Evolutionary conservation across 2,329 filamentous ascomycete genomes (phyloP).

Genomic region (Exophiala sp.): DNA sequence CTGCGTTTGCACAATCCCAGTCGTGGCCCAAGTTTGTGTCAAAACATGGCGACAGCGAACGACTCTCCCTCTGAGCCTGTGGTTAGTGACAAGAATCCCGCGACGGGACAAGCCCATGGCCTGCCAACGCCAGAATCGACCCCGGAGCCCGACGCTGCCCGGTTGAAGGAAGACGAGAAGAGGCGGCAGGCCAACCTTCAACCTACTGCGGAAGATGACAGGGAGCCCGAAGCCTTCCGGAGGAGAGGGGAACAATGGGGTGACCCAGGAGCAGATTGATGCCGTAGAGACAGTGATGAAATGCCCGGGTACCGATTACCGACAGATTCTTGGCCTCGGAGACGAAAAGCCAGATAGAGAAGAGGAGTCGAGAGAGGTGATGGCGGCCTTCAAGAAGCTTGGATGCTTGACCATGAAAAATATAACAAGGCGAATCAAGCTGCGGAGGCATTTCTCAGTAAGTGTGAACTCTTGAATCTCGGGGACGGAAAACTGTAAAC

Average conservation of each 20-base stretch:
- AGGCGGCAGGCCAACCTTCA: slow-evolving; percentile 7
- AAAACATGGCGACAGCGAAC: slow-evolving; percentile 10
- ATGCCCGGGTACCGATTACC: slow-evolving; percentile 1
- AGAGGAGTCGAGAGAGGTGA: too few relatives aligned
- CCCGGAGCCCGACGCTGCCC: slow-evolving; percentile 9
- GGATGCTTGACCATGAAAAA: too few relatives aligned
- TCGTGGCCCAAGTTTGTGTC: slow-evolving; percentile 5
- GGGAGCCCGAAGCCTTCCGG: neutral
- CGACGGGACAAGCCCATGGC: slow-evolving; percentile 14
- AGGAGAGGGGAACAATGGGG: slow-evolving; percentile 10
- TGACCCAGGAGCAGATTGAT: slow-evolving; percentile 11
- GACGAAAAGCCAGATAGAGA: too few relatives aligned
- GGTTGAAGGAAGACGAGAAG: slow-evolving; percentile 13
- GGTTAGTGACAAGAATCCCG: slow-evolving; percentile 9
- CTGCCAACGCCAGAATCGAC: slow-evolving; percentile 14
- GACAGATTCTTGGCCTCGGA: slow-evolving; percentile 5
- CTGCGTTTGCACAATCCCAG: slow-evolving; percentile 7
- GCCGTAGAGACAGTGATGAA: slow-evolving; percentile 13
- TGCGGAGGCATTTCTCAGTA: too few relatives aligned
- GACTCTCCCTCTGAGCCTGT: slow-evolving; percentile 9
- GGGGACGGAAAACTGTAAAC: too few relatives aligned
- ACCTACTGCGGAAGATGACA: neutral
- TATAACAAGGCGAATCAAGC: too few relatives aligned
- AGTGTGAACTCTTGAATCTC: too few relatives aligned
- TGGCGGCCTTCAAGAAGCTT: too few relatives aligned